These are phyloP conservation scores for Arabis alpina DNA, from an alignment of 345 rosid species.

Conservation along the genomic window DNA sequence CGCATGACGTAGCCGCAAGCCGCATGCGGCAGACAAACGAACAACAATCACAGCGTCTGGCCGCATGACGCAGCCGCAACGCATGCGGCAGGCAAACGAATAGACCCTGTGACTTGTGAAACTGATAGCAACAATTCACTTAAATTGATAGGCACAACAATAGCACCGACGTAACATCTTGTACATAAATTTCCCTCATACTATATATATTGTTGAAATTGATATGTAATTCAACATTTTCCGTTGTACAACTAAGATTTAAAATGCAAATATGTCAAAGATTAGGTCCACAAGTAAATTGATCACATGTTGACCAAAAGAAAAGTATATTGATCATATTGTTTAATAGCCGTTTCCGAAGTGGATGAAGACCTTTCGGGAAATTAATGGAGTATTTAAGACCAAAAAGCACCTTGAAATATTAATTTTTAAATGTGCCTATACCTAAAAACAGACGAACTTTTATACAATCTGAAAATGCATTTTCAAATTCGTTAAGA, in stretches of 20 bases:
- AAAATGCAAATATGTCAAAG: constrained; percentile 30
- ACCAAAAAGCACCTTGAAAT: background rate
- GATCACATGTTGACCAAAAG: constrained; percentile 34
- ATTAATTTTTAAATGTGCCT: background rate
- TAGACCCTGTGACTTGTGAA: no score
- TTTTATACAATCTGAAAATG: constrained; percentile 1
- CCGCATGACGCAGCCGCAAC: no score
- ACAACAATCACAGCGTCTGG: no score
- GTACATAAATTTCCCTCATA: background rate
- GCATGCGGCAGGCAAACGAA: no score
- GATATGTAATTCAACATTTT: background rate
- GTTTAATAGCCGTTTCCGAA: background rate
- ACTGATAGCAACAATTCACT: constrained; percentile 31
- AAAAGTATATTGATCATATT: constrained; percentile 19
- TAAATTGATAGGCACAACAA: constrained; percentile 17
- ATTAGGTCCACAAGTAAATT: constrained; percentile 20
- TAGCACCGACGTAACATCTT: constrained; percentile 36
- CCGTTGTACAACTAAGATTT: background rate
- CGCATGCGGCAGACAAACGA: no score
- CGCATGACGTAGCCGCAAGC: no score
- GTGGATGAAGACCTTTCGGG: constrained; percentile 20
- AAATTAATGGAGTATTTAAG: background rate
- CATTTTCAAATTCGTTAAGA: background rate
- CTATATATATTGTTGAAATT: background rate
- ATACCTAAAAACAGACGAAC: constrained; percentile 11